Conservation (phyloP, 306 rosid species). For the Glycyrrhiza uralensis region DNA sequence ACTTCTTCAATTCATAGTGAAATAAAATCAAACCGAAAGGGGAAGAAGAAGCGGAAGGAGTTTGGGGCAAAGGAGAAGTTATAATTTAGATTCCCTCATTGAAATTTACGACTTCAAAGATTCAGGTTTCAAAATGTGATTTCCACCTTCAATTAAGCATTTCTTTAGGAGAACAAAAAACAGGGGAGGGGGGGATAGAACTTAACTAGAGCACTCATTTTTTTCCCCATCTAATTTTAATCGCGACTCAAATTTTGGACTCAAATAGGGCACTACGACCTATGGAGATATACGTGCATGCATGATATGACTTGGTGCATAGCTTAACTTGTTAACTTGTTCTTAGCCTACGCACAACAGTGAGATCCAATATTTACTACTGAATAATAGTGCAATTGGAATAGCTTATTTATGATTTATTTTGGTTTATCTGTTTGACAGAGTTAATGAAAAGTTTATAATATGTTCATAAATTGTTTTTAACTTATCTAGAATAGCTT, state of each 20-base stretch:
- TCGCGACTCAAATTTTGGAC: background rate
- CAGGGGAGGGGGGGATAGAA: background rate
- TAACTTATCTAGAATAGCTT: too few species aligned
- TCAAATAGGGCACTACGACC: background rate
- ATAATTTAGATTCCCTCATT: background rate
- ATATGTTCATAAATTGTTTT: too few species aligned
- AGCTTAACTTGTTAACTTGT: too few species aligned
- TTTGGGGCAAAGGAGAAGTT: background rate
- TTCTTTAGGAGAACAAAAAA: background rate
- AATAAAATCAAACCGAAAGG: background rate
- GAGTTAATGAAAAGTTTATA: too few species aligned
- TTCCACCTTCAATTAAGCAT: conserved; percentile 11
- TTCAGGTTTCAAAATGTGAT: background rate
- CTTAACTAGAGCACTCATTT: background rate
- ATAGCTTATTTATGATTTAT: too few species aligned
- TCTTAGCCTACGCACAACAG: background rate
- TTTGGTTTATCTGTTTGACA: too few species aligned
- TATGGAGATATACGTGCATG: background rate
- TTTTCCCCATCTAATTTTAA: background rate
- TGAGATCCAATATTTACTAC: background rate
- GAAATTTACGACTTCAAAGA: background rate
- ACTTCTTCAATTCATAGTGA: background rate
- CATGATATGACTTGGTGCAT: background rate
- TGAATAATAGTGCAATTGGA: too few species aligned
- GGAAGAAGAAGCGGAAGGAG: background rate